Conservation (phyloP, 2,329 filamentous ascomycete genomes). For the Fusarium coffeatum region DNA sequence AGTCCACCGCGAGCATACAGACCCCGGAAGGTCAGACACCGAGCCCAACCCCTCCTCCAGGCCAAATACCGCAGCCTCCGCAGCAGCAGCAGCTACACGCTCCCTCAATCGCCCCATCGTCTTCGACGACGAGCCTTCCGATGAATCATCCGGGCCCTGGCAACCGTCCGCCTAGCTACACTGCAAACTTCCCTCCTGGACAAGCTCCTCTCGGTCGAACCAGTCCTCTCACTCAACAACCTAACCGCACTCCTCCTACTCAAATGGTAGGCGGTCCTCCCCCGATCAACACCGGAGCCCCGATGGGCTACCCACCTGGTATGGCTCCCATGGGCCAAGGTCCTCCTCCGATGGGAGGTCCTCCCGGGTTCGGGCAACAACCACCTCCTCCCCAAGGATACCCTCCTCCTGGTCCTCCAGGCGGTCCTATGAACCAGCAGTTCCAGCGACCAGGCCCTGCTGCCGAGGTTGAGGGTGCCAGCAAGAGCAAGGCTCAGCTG, state of each 20-base stretch:
- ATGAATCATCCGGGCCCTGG: constrained; percentile 73
- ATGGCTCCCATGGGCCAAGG: constrained; percentile 58
- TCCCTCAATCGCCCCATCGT: constrained; percentile 53
- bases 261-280: constrained; percentile 73
- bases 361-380: constrained; percentile 55
- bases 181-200: constrained; percentile 63
- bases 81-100: constrained; percentile 55
- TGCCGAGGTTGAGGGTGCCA: constrained; percentile 86
- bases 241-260: constrained; percentile 66
- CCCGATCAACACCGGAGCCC: constrained; percentile 74
- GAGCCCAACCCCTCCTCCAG: constrained; percentile 52
- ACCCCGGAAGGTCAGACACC: constrained; percentile 57
- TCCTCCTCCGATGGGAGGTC: constrained; percentile 55
- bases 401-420: constrained; percentile 56
- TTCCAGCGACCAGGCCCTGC: constrained; percentile 61
- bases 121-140: constrained; percentile 62
- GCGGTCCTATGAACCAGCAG: constrained; percentile 56
- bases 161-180: constrained; percentile 73
- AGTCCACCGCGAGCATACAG: constrained; percentile 72
- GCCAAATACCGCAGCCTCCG: constrained; percentile 65
- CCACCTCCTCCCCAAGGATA: constrained; percentile 56
- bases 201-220: constrained; percentile 65
- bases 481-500: constrained; percentile 92
- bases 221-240: constrained; percentile 62
- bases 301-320: constrained; percentile 70